phyloP scores from a whole-genome alignment of 208 protist species.

The Naegleria gruberi region DNA sequence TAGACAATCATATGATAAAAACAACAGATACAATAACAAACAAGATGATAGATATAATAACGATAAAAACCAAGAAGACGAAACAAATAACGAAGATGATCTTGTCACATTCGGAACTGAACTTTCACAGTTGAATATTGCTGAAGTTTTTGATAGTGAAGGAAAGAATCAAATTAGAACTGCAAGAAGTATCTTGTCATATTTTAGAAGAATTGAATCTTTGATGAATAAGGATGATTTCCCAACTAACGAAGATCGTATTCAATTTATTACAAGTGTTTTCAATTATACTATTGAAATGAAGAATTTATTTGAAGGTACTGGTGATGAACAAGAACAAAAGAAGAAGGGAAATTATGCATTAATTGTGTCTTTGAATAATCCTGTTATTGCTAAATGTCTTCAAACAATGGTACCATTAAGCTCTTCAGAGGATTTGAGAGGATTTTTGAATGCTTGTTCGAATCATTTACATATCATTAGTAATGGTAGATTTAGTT shows the following conservation, averaged over 20 bases:
- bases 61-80: not conserved
- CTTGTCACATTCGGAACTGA: not conserved
- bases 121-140: not conserved
- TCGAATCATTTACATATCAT: not conserved
- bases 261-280: not conserved
- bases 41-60: not conserved
- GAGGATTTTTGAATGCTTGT: not conserved
- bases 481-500: not conserved
- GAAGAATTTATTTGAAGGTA: not conserved
- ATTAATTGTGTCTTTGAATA: not conserved
- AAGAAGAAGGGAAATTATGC: not conserved
- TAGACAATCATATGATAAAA: not conserved
- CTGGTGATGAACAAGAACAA: not conserved
- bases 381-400: not conserved
- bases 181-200: not conserved
- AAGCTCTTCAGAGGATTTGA: not conserved
- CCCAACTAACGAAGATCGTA: not conserved
- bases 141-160: not conserved
- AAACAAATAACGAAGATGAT: not conserved
- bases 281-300: not conserved
- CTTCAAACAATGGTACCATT: not conserved
- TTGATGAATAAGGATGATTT: conserved; percentile 4
- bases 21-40: not conserved
- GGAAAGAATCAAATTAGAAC: not conserved
- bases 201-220: not conserved